phyloP scores from a whole-genome alignment of 257 asterid genomes.

The Nicotiana paniculata region DNA sequence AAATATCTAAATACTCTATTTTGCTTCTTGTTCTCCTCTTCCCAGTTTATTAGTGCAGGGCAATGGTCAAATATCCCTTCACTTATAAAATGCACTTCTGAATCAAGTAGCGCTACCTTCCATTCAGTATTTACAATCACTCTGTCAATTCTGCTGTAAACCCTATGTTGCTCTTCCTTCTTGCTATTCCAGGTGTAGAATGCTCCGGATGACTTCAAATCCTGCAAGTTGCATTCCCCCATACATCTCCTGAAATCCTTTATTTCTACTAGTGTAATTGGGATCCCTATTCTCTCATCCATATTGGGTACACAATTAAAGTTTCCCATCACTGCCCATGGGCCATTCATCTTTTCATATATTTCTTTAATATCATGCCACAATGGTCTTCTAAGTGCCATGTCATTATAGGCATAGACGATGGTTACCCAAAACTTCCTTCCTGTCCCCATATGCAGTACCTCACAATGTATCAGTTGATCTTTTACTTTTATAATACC shows the following conservation, averaged over 20 bases:
- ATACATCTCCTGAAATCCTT: no score
- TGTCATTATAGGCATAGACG: background rate
- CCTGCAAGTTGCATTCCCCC: background rate
- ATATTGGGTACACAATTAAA: background rate
- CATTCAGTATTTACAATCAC: background rate
- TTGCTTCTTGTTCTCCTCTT: background rate
- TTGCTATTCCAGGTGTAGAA: background rate
- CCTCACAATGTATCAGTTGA: background rate
- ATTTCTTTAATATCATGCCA: no score
- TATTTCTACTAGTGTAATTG: no score
- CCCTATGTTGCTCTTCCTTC: no score
- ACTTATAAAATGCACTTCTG: background rate
- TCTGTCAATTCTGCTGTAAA: no score
- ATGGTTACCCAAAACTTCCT: no score
- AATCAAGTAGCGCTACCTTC: background rate
- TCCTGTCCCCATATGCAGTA: no score
- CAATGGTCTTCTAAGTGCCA: background rate
- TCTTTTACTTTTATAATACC: no score
- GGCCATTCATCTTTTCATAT: no score
- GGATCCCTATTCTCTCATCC: background rate
- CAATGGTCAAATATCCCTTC: background rate
- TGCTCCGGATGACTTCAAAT: background rate
- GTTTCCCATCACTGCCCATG: no score
- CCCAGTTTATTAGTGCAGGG: no score
- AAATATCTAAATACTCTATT: no score